Base-by-base conservation (phyloP, 495 filamentous ascomycete species). In the Lasiosphaeris hirsuta region DNA sequence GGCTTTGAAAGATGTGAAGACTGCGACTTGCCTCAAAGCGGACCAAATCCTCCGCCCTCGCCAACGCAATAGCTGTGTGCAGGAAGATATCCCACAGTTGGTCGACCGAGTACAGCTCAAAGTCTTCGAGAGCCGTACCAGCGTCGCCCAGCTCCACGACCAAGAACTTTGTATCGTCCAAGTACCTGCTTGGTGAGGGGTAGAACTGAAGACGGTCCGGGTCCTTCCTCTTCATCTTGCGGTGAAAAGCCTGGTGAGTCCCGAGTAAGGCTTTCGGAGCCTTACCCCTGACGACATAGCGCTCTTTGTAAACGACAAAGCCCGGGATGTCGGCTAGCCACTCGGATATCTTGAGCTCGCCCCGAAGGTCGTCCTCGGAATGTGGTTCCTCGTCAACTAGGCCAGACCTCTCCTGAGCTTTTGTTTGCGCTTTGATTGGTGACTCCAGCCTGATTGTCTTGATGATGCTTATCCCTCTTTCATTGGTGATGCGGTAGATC, bases 101-200 rank as follows among this genome's bases (percentile, higher is more conserved):
- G 61, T 81, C 81, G 0, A 81, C 70, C 1, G 75, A 78, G 10
- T 65, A 62, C 53, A 89, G 55, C 48, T 63, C 45, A 66, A 88
- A 70, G 66, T 80, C 81, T 53, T 94, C 90, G 18, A 96, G 72
- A 45, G 90, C 89, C 13, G 72, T 83, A 0, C 92, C 92, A 0
- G 92, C 92, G 67, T 96, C 90, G 41, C 89, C 87, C 75, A 96
- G 87, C 68, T 96, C 92, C 8, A 96, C 75, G 10, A 93, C 86
- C 0, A 90, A 75, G 81, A 92, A 96, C 18, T 85, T 73, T 39
- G 94, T 89, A 3, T 78, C 76, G 44, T 87, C 81, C 2, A 81
- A 64, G 61, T 89, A 92, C 17, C 78, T 69, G 48, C 68, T 74
- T 11, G 78, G 78, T 4, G 78, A 80, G 0, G 87, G 86, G 60